Evolutionary conservation across 2,329 filamentous ascomycete species (phyloP).

Genomic region (Uncinocarpus reesii): DNA sequence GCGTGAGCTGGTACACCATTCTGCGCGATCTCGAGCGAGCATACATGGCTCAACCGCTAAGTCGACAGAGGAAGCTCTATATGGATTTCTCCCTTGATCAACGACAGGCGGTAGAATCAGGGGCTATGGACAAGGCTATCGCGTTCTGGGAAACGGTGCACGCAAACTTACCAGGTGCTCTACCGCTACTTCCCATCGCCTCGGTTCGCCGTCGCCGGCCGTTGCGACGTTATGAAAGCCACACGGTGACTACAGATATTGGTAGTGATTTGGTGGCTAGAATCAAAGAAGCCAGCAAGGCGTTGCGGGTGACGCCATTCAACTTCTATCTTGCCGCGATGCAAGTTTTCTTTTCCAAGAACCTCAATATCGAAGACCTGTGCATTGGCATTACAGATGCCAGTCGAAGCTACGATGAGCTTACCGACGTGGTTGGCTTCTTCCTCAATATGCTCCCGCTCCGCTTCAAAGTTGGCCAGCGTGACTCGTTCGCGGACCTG

Average conservation of each 20-base stretch:
- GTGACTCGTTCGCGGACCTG: conserved; percentile 25
- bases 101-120: not conserved
- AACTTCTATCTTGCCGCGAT: conserved; percentile 41
- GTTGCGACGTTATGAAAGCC: not conserved
- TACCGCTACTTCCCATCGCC: conserved; percentile 4
- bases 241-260: not conserved
- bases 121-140: not conserved
- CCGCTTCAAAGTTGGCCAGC: conserved; percentile 24
- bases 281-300: conserved; percentile 21
- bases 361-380: conserved; percentile 31
- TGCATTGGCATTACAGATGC: conserved; percentile 43
- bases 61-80: not conserved
- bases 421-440: conserved; percentile 35
- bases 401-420: conserved; percentile 27
- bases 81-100: not conserved
- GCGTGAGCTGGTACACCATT: conserved; percentile 37
- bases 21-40: conserved; percentile 36
- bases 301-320: conserved; percentile 32
- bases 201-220: not conserved
- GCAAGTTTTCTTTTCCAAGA: conserved; percentile 29
- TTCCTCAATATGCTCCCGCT: conserved; percentile 44
- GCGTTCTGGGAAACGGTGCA: not conserved
- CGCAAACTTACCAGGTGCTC: not conserved
- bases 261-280: conserved; percentile 11
- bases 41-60: conserved; percentile 25